phyloP scores from a whole-genome alignment of 208 protist species.

The Leptomonas pyrrhocoris region DNA sequence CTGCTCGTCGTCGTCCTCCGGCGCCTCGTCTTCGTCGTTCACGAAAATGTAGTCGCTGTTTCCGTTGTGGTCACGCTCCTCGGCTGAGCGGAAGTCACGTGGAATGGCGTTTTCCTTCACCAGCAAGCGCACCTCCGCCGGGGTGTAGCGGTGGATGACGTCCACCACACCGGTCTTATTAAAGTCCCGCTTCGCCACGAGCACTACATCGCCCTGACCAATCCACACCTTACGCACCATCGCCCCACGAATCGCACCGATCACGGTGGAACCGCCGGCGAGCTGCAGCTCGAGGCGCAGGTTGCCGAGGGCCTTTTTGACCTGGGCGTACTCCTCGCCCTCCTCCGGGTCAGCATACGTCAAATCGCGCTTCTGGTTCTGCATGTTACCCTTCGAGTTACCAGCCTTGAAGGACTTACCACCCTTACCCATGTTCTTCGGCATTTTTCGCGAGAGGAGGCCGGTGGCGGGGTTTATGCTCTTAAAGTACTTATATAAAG shows the following conservation, averaged over 20 bases:
- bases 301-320: conserved; percentile 97
- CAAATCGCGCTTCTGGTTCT: conserved; percentile 96
- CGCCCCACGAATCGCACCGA: conserved; percentile 78
- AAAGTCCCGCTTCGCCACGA: conserved; percentile 81
- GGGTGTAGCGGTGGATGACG: conserved; percentile 80
- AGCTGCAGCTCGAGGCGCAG: conserved; percentile 95
- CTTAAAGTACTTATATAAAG: conserved; percentile 5
- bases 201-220: conserved; percentile 75
- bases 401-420: conserved; percentile 97
- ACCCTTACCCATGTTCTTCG: conserved; percentile 94
- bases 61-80: conserved; percentile 66
- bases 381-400: conserved; percentile 93
- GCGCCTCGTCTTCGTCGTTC: conserved; percentile 64
- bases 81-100: conserved; percentile 78
- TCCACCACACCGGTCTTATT: conserved; percentile 84
- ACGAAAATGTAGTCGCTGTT: conserved; percentile 81
- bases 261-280: conserved; percentile 72
- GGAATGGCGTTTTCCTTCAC: conserved; percentile 85
- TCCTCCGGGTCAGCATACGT: conserved; percentile 94
- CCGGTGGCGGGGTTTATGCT: conserved; percentile 7
- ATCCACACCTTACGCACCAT: conserved; percentile 91
- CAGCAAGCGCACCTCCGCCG: conserved; percentile 72
- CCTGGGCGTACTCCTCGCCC: conserved; percentile 98
- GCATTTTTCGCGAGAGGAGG: conserved; percentile 60
- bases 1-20: conserved; percentile 53